These are phyloP conservation scores for Aspergillus pseudonomiae DNA, from an alignment of 2,329 filamentous ascomycete genomes.

Conservation along the genomic window DNA sequence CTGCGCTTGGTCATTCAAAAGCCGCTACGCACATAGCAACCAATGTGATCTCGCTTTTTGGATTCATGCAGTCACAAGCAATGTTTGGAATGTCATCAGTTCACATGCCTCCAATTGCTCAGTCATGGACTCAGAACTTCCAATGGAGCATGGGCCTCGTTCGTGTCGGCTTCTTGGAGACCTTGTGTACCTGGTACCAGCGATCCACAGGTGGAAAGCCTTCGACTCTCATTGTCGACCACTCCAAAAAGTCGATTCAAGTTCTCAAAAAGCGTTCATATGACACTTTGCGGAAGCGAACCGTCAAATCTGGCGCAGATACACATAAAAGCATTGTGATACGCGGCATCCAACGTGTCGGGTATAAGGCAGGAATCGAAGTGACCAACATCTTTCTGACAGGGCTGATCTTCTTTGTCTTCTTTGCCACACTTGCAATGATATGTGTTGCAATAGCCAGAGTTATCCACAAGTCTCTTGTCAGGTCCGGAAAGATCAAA, in stretches of 20 bases:
- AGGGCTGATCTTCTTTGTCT: slow-evolving; percentile 81
- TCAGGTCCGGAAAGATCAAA: slow-evolving; percentile 74
- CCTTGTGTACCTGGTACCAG: slow-evolving; percentile 92
- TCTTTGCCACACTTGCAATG: slow-evolving; percentile 76
- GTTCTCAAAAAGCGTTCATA: slow-evolving; percentile 67
- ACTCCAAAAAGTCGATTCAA: slow-evolving; percentile 75
- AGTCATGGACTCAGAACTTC: slow-evolving; percentile 94
- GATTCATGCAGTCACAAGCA: slow-evolving; percentile 91
- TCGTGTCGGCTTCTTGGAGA: slow-evolving; percentile 79
- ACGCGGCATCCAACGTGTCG: slow-evolving; percentile 83
- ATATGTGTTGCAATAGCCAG: slow-evolving; percentile 78
- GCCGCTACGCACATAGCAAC: slow-evolving; percentile 91
- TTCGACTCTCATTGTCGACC: slow-evolving; percentile 72
- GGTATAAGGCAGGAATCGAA: slow-evolving; percentile 82
- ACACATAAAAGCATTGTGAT: slow-evolving; percentile 56
- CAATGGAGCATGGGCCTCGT: slow-evolving; percentile 98
- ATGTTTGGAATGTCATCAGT: slow-evolving; percentile 87
- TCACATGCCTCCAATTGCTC: slow-evolving; percentile 79
- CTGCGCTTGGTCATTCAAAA: slow-evolving; percentile 86
- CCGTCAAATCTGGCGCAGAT: slow-evolving; percentile 48
- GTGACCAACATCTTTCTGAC: slow-evolving; percentile 92
- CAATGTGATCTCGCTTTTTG: slow-evolving; percentile 86
- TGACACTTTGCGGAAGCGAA: slow-evolving; percentile 33
- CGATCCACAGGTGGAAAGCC: slow-evolving; percentile 85
- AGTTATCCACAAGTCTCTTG: slow-evolving; percentile 72